Base-by-base conservation (phyloP, 1,139 yeast species). In the Diutina pseudorugosa region DNA sequence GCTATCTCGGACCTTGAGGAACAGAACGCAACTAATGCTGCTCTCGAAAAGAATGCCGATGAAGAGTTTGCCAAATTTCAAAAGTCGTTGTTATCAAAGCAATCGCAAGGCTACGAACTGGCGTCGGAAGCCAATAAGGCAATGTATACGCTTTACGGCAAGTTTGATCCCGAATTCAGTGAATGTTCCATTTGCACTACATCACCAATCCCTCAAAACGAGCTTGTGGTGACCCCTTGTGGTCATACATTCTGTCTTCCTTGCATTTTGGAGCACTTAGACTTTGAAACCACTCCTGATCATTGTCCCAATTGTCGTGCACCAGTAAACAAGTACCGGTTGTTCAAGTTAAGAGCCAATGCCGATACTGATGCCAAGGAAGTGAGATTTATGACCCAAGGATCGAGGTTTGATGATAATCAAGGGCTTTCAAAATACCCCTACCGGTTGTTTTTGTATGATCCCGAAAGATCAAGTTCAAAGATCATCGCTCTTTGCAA, bases 101-200 rank as follows among this genome's bases (percentile, higher is more conserved):
- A 70, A 6, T 16, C 9, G 2, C 49, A 14, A 25, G 49, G 49
- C 52, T 68, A 78, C 47, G 57, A 60, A 50, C 70, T 65, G 57
- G 71, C 68, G 51, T 63, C 64, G 33, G 71, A 64, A 51, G 61
- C 67, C 50, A 65, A 66, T 40, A 58, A 64, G 52, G 57, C 57
- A 41, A 70, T 64, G 67, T 74, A 60, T 51, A n/a, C 66, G 4
- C 53, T 64, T 14, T 64, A 64, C 51, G 51, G 55, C 1, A 54
- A 55, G 45, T 57, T 64, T 30, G 53, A 70, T 4, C 60, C 79
- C n/a, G 70, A 66, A n/a, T 75, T 74, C 3, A 65, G 80, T 1
- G 96, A 90, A 63, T 91, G 98, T 61, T 82, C 95, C 0, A 87
- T 91, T 30, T 91, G 98, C 63, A 83, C 94, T 0, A 73, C 77